phyloP scores from a whole-genome alignment of 164 flowering plant genomes.

The Annona squamosa region DNA sequence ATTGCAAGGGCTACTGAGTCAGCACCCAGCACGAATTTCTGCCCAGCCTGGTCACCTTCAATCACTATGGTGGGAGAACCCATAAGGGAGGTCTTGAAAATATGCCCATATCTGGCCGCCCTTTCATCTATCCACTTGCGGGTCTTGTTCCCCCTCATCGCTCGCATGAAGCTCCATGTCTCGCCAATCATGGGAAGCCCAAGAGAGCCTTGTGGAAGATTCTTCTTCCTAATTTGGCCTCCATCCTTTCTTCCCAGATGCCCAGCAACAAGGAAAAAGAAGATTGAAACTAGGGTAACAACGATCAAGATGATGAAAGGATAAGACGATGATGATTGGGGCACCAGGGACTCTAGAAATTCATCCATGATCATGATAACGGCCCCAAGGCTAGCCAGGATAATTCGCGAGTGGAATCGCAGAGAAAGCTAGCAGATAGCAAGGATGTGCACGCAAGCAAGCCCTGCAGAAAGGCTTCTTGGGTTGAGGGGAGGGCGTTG shows the following conservation, averaged over 20 bases:
- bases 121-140: conserved; percentile 53
- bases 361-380: no score
- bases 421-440: no score
- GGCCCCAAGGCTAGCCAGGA: no score
- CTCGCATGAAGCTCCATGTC: conserved; percentile 51
- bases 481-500: no score
- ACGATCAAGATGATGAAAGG: not conserved
- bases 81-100: conserved; percentile 59
- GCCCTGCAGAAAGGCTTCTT: no score
- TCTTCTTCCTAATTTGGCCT: conserved; percentile 6
- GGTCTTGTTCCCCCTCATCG: conserved; percentile 36
- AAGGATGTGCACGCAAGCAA: no score
- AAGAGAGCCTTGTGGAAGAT: conserved; percentile 55
- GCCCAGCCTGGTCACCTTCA: conserved; percentile 47
- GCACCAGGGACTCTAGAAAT: no score
- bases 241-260: no score
- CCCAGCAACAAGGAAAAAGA: no score
- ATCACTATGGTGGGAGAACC: conserved; percentile 62
- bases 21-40: conserved; percentile 41
- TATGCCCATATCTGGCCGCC: conserved; percentile 31
- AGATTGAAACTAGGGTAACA: not conserved
- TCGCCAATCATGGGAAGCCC: conserved; percentile 70
- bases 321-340: no score
- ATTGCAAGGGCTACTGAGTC: conserved; percentile 23
- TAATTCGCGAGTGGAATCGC: no score